phyloP scores from a whole-genome alignment of 352 stramenopile species.

The Phytophthora macrochlamydospora region DNA sequence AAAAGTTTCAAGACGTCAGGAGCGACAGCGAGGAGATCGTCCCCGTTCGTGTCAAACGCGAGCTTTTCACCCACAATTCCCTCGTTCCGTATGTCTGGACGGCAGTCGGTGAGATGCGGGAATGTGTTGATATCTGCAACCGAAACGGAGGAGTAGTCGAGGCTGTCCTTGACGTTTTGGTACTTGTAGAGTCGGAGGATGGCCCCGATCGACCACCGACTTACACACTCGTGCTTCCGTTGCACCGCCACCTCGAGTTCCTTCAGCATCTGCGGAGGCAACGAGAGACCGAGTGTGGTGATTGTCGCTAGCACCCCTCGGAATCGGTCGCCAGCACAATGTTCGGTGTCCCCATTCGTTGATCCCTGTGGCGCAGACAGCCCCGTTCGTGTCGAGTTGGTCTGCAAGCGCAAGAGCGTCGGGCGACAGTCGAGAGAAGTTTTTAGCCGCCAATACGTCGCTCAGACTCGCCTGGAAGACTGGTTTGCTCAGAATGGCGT shows the following conservation, averaged over 20 bases:
- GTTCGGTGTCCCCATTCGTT: constrained; percentile 14
- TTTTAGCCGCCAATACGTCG: neutral
- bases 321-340: neutral
- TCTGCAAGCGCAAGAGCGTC: constrained; percentile 16
- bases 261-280: constrained; percentile 6
- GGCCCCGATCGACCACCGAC: constrained; percentile 9
- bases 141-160: constrained; percentile 17
- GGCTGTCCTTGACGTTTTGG: constrained; percentile 10
- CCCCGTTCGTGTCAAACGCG: constrained; percentile 5
- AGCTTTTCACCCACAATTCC: constrained; percentile 7
- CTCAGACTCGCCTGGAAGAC: neutral
- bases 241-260: constrained; percentile 7
- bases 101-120: constrained; percentile 20
- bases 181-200: constrained; percentile 20
- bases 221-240: constrained; percentile 5
- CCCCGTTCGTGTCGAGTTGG: constrained; percentile 6
- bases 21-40: constrained; percentile 7
- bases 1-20: constrained; percentile 17
- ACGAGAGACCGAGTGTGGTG: constrained; percentile 1
- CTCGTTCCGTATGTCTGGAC: constrained; percentile 11
- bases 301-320: constrained; percentile 3
- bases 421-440: constrained; percentile 7
- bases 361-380: constrained; percentile 8
- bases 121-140: constrained; percentile 9
- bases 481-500: constrained; percentile 10